Evolutionary conservation across 352 stramenopile species (phyloP).

Genomic region (Phytophthora foliorum): DNA sequence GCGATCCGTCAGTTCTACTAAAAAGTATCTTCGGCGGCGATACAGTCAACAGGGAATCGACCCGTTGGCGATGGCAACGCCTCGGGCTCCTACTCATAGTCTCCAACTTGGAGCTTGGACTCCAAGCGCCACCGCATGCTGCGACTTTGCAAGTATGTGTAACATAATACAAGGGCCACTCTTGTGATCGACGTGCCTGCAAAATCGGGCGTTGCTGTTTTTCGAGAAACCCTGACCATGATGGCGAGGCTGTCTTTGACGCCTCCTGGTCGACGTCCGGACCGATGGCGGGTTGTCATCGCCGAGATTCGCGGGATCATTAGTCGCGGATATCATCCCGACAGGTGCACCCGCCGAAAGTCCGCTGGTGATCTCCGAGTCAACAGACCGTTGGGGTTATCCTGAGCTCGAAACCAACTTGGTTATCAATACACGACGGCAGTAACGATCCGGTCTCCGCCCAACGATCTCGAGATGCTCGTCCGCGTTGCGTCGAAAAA

Average conservation of each 20-base stretch:
- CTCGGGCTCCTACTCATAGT: no score
- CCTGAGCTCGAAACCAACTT: neutral
- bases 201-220: conserved; percentile 14
- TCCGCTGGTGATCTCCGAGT: neutral
- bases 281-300: conserved; percentile 39
- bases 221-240: conserved; percentile 6
- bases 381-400: neutral
- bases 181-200: neutral
- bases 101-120: no score
- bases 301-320: conserved; percentile 17
- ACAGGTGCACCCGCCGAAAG: conserved; percentile 4
- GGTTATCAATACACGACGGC: neutral
- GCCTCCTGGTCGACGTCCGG: conserved; percentile 26
- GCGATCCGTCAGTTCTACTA: neutral
- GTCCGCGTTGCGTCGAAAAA: conserved; percentile 22
- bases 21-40: neutral
- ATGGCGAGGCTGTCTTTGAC: conserved; percentile 22
- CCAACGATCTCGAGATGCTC: conserved; percentile 26
- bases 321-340: conserved; percentile 27
- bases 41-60: neutral
- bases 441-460: conserved; percentile 6
- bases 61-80: no score
- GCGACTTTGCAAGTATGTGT: neutral
- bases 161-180: no score
- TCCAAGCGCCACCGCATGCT: neutral